A percentile compares a stretch with the other conserved stretches of the same genome.
These are phyloP conservation scores for Teunomyces aglyptinius DNA, from an alignment of 805 yeast genomes.

Conservation along the genomic window DNA sequence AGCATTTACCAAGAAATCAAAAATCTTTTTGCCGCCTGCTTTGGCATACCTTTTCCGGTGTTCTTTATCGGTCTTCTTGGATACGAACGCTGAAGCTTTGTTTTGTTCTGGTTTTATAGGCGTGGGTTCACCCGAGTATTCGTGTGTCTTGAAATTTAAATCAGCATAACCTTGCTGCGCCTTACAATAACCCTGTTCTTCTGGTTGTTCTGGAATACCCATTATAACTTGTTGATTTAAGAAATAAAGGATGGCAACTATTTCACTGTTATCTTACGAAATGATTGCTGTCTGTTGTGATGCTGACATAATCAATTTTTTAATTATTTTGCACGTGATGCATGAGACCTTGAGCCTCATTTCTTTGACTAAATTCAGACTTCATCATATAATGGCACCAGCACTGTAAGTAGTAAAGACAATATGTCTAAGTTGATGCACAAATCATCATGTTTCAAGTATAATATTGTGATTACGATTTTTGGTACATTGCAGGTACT, in stretches of 20 bases:
- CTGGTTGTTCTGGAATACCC: slow-evolving; percentile 30
- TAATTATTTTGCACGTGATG: not conserved
- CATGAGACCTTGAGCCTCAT: too few relatives aligned
- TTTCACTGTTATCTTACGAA: not conserved
- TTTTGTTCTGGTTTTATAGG: slow-evolving; percentile 23
- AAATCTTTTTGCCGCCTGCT: slow-evolving; percentile 12
- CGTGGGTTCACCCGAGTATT: slow-evolving; percentile 33
- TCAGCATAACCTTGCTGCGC: slow-evolving; percentile 34
- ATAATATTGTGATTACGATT: too few relatives aligned
- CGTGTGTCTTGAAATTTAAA: slow-evolving; percentile 27
- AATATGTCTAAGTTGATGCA: too few relatives aligned
- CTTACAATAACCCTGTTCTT: slow-evolving; percentile 23
- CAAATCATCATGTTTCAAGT: too few relatives aligned
- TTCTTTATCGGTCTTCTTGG: slow-evolving; percentile 22
- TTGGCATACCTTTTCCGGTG: slow-evolving; percentile 37
- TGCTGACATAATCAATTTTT: not conserved
- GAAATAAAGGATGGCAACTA: not conserved
- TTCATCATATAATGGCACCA: too few relatives aligned
- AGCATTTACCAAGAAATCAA: slow-evolving; percentile 6
- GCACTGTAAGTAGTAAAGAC: too few relatives aligned
- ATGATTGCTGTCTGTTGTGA: not conserved
- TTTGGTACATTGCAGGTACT: too few relatives aligned
- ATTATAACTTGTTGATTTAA: slow-evolving; percentile 1
- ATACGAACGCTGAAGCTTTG: slow-evolving; percentile 26
- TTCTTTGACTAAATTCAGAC: too few relatives aligned